Base-by-base conservation (phyloP, 1,139 yeast genomes). In the Yarrowia galli region DNA sequence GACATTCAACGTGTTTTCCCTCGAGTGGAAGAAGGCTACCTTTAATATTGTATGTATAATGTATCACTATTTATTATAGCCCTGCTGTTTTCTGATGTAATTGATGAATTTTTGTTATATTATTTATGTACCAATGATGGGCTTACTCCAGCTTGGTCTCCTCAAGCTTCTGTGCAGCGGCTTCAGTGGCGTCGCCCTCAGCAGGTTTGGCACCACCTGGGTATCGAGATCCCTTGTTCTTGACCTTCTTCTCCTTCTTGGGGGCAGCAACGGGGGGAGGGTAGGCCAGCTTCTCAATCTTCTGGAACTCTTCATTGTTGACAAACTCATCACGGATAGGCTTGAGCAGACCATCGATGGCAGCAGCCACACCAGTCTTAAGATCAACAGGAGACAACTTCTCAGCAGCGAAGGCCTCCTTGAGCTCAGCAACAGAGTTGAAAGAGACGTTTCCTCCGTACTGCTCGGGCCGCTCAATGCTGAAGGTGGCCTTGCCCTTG, bases 371-470 rank as follows among this genome's bases (percentile, higher is more conserved):
- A 79, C 99, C 99, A 13, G 89, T 80, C 80, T 96, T 96, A 79
- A 96, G 87, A 79, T 96, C 99, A 53, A 92, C 96, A 42, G 99
- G 98, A 60, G 96, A 85, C 75, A 96, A 85, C 75, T 85, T 85
- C 74, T 89, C 90, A 35, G 84, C 83, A 64, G 84, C 87, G 79
- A 84, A 96, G 73, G 89, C 97, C 48, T 81, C 80, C 78, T 89
- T 89, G 75, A 95, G 82, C 43, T 86, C 83, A n/a, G 85, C 92
- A 72, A 91, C 82, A 32, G 91, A 83, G 63, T 78, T 77, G 84
- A 87, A 96, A 64, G 88, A 82, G 69, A 95, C 83, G 73, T 96
- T 89, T 67, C 99, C 99, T 73, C 99, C 99, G 78, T 91, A 96
- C 81, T 95, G 89, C 76, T 95, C 99, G 60, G 98, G 98, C 80